Conservation (phyloP, 768 basidiomycete species). For the Gymnopilus junonius region DNA sequence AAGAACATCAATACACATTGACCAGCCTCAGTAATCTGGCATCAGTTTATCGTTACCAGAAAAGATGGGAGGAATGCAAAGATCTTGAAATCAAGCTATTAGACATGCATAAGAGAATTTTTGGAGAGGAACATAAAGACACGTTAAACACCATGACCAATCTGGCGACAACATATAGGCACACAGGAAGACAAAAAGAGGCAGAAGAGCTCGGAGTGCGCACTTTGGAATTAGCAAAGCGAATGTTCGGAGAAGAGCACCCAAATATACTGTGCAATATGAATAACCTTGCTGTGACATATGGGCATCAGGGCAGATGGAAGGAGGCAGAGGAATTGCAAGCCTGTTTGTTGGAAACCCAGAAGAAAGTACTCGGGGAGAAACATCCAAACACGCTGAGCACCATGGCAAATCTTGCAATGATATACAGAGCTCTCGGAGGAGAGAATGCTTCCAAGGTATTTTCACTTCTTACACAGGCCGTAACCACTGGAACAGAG, state of each 20-base stretch:
- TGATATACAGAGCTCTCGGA: background rate
- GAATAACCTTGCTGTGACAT: background rate
- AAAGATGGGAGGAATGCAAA: background rate
- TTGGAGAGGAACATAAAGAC: background rate
- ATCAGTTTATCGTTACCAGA: background rate
- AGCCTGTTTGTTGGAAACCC: background rate
- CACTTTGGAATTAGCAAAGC: background rate
- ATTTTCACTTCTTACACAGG: background rate
- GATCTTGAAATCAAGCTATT: background rate
- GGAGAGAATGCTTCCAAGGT: background rate
- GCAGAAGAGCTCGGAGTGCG: background rate
- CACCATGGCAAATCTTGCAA: conserved; percentile 6
- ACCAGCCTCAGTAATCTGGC: background rate
- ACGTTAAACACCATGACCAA: background rate
- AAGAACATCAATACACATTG: background rate
- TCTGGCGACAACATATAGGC: background rate
- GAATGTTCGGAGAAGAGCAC: background rate
- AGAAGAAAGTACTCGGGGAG: conserved; percentile 4
- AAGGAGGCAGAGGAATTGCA: background rate
- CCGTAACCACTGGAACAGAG: background rate
- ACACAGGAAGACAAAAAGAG: background rate
- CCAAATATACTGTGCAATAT: background rate
- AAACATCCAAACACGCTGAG: conserved; percentile 10
- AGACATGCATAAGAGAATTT: background rate
- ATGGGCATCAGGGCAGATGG: background rate